Percentiles rank a stretch among this genome's conserved stretches.
Evolutionary conservation across 306 rosid species (phyloP).

Genomic region (Vigna radiata): DNA sequence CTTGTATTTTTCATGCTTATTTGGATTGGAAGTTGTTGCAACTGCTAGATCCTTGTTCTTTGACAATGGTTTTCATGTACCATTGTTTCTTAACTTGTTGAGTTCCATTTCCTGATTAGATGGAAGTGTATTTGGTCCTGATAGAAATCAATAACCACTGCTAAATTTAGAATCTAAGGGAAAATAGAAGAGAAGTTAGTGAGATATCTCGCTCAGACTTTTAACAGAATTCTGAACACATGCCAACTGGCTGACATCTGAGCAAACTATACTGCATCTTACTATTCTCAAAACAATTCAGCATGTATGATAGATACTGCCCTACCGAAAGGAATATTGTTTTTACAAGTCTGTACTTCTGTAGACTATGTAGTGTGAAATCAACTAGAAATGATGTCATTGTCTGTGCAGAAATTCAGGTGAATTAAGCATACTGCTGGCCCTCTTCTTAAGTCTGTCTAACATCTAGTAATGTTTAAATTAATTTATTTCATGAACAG

Average conservation of each 20-base stretch:
- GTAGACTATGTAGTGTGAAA: background rate
- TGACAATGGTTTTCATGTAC: too few species aligned
- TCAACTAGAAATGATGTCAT: constrained; percentile 6
- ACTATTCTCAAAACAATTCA: background rate
- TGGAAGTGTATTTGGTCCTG: background rate
- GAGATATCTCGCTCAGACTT: background rate
- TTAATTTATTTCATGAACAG: constrained; percentile 54
- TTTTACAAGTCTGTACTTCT: background rate
- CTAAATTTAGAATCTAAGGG: background rate
- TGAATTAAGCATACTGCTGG: constrained; percentile 9
- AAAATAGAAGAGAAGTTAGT: background rate
- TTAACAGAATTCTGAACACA: background rate
- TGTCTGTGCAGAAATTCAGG: background rate
- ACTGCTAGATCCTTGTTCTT: too few species aligned
- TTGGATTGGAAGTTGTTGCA: too few species aligned
- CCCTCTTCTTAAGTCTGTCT: background rate
- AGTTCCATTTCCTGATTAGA: background rate
- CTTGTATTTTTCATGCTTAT: background rate
- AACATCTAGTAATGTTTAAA: background rate
- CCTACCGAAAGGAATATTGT: background rate
- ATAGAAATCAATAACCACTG: background rate
- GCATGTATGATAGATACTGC: background rate
- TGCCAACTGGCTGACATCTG: background rate
- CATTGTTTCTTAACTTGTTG: background rate
- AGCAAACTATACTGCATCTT: background rate